Evolutionary conservation across 192 early-diverging fungal genomes (phyloP).

Genomic region (Obelidium mucronatum): DNA sequence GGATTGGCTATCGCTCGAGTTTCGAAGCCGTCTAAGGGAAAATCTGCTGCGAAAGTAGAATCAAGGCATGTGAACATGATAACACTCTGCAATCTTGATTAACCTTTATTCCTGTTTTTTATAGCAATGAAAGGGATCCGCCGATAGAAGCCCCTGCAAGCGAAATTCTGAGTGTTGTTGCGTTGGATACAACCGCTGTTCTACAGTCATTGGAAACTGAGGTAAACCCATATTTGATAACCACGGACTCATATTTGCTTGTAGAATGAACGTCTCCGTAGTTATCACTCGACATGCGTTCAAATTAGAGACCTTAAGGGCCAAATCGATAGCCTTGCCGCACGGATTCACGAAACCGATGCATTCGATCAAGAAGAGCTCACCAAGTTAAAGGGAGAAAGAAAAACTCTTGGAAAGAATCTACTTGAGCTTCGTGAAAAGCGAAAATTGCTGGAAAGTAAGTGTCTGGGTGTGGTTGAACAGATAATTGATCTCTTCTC

Average conservation of each 20-base stretch:
- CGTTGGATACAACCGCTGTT: slow-evolving; percentile 1
- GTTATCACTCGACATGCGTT: slow-evolving; percentile 39
- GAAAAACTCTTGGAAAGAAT: slow-evolving; percentile 8
- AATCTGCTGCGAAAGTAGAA: neutral
- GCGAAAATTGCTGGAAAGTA: slow-evolving; percentile 20
- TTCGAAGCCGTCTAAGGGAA: neutral
- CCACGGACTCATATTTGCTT: neutral
- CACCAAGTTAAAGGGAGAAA: slow-evolving; percentile 14
- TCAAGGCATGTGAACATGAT: neutral
- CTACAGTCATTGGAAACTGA: slow-evolving; percentile 1
- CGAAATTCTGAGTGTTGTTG: slow-evolving; percentile 18
- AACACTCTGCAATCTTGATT: too few species aligned
- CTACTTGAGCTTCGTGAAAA: slow-evolving; percentile 16
- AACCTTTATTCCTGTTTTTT: neutral
- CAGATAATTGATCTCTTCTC: too few species aligned
- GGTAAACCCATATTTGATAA: neutral
- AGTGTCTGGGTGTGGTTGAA: too few species aligned
- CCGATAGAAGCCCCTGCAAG: neutral
- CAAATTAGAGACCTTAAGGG: slow-evolving; percentile 37
- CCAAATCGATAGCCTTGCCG: slow-evolving; percentile 19
- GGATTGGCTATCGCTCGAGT: slow-evolving; percentile 12
- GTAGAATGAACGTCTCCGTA: slow-evolving; percentile 34
- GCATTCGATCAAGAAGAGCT: neutral
- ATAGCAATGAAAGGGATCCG: neutral
- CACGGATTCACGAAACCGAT: slow-evolving; percentile 16